Conservation (phyloP, 768 basidiomycete species). For the Tricholoma sp. region DNA sequence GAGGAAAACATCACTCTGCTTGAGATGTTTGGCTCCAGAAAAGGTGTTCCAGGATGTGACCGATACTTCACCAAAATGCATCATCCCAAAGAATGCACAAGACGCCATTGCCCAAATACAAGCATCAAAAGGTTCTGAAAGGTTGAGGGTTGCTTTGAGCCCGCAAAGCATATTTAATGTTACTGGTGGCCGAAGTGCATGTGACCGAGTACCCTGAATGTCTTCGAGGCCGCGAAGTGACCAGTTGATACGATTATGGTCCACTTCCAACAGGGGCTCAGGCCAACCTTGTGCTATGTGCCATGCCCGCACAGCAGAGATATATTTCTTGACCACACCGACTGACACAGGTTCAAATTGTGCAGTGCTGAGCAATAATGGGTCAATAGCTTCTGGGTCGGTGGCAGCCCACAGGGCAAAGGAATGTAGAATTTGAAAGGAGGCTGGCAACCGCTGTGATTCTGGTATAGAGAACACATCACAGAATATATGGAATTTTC, state of each 20-base stretch:
- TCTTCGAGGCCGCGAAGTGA: slow-evolving; percentile 5
- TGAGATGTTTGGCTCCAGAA: not conserved
- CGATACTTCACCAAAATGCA: not conserved
- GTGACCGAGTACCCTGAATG: slow-evolving; percentile 1
- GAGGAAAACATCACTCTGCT: not conserved
- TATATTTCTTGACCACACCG: slow-evolving; percentile 1
- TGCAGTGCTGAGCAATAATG: not conserved
- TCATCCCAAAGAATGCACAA: slow-evolving; percentile 32
- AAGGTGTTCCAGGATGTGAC: not conserved
- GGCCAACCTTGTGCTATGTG: slow-evolving; percentile 8
- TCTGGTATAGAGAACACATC: slow-evolving; percentile 2
- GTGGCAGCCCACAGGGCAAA: slow-evolving; percentile 2
- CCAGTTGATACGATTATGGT: slow-evolving; percentile 3
- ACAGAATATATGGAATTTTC: slow-evolving; percentile 4
- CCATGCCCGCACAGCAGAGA: slow-evolving; percentile 6
- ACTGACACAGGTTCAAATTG: slow-evolving; percentile 7
- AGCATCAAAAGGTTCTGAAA: slow-evolving; percentile 19
- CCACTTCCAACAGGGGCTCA: not conserved
- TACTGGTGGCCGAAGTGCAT: slow-evolving; percentile 4
- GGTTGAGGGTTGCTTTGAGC: slow-evolving; percentile 1
- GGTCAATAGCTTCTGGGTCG: not conserved
- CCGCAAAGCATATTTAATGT: slow-evolving; percentile 5
- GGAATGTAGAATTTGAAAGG: not conserved
- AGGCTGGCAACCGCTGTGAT: not conserved
- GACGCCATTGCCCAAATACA: slow-evolving; percentile 32